Percentiles rank a stretch among this genome's conserved stretches.
phyloP scores from a whole-genome alignment of 2,329 filamentous ascomycete species.

The Leptographium flavum region DNA sequence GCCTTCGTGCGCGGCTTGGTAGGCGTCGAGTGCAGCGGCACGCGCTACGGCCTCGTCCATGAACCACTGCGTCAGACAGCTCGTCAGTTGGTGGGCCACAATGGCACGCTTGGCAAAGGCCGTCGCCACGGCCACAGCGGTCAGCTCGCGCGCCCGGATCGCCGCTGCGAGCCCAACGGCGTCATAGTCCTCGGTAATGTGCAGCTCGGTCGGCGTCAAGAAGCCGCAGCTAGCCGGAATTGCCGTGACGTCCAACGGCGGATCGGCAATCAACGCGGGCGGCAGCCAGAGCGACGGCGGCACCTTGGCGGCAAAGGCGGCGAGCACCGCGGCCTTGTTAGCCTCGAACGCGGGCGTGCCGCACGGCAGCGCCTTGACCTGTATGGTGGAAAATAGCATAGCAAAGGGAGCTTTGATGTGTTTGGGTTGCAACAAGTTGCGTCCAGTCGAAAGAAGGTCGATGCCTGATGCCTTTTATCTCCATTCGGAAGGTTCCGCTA shows the following conservation, averaged over 20 bases:
- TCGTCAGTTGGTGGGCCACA: slow-evolving; percentile 27
- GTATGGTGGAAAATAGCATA: not conserved
- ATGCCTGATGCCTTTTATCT: too few relatives aligned
- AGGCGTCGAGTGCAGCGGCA: slow-evolving; percentile 18
- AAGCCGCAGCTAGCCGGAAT: slow-evolving; percentile 27
- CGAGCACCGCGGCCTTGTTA: slow-evolving; percentile 12
- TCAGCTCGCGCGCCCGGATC: slow-evolving; percentile 21
- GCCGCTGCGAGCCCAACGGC: slow-evolving; percentile 24
- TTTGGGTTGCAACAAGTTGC: too few relatives aligned
- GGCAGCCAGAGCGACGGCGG: slow-evolving; percentile 18
- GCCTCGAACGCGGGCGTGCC: slow-evolving; percentile 13
- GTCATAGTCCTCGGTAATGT: slow-evolving; percentile 33
- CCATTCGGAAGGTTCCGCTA: too few relatives aligned
- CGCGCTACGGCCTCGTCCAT: slow-evolving; percentile 18
- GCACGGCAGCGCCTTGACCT: not conserved
- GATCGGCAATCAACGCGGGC: slow-evolving; percentile 13
- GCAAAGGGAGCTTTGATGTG: too few relatives aligned
- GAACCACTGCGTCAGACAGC: slow-evolving; percentile 28
- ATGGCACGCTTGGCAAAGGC: slow-evolving; percentile 31
- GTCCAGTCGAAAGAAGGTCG: too few relatives aligned
- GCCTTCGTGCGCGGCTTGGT: slow-evolving; percentile 14
- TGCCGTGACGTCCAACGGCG: slow-evolving; percentile 18
- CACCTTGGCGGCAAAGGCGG: slow-evolving; percentile 19
- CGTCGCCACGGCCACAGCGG: slow-evolving; percentile 23
- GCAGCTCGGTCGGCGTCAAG: slow-evolving; percentile 27